phyloP scores from a whole-genome alignment of 768 basidiomycete species.

The Erythrobasidium yunnanense region DNA sequence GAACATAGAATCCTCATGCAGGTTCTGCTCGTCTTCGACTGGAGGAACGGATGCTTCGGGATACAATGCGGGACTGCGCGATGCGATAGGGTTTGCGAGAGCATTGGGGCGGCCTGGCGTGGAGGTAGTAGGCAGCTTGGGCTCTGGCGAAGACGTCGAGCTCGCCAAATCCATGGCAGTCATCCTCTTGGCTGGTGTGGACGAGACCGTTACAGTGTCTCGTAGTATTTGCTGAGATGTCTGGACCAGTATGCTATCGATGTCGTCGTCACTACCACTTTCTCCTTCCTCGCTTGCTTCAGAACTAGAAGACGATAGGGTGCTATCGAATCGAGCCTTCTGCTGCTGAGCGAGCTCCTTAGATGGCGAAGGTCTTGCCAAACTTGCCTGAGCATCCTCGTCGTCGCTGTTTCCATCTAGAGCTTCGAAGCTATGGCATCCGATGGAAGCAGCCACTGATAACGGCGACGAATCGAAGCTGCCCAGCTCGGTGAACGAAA shows the following conservation, averaged over 20 bases:
- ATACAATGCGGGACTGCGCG: no score
- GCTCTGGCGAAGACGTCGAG: neutral
- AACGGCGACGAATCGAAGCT: conserved; percentile 8
- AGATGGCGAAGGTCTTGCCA: no score
- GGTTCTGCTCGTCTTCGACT: neutral
- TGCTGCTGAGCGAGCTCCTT: no score
- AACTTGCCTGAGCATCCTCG: no score
- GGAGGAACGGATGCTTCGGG: no score
- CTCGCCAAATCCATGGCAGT: neutral
- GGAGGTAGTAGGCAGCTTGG: neutral
- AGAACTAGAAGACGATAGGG: no score
- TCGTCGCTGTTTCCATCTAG: conserved; percentile 17
- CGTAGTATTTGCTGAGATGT: no score
- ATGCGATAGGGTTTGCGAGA: no score
- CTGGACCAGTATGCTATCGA: neutral
- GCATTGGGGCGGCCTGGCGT: no score
- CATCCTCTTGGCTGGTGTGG: conserved; percentile 12
- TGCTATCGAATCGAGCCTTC: no score
- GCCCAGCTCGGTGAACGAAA: conserved; percentile 15
- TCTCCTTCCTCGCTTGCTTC: neutral
- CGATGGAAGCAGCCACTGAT: conserved; percentile 15
- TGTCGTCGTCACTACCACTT: neutral
- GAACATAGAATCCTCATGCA: neutral
- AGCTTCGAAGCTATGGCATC: conserved; percentile 12
- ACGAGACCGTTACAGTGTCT: no score